Evolutionary conservation across 148 eudicot genomes (phyloP), one percentile per base, ranked within the genome.

Genomic region (Bassia scoparia): DNA sequence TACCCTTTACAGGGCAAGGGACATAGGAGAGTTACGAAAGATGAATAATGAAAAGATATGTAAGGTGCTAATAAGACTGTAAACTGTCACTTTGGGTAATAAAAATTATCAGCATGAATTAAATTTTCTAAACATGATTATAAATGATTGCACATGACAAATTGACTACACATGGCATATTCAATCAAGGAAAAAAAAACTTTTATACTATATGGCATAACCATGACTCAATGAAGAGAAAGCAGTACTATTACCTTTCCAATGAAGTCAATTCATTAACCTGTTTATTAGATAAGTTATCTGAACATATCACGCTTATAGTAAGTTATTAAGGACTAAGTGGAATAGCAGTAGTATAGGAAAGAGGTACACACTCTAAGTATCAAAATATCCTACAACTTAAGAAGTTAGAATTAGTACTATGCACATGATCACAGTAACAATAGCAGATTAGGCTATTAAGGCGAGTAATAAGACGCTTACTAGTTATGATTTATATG

Each of bases 131-230:
- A 74, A 76, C 73, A 73, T n/a, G 33, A 75, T 66, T 50, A 53
- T 68, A 63, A 49, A 73, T 65, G 78, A 75, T 67, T 58, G 76
- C 79, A 79, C 82, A 79, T 75, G 82, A 62, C 18, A 23, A 43
- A 66, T 0, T 70, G 76, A 71, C 79, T 71, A 73, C 82, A 80
- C 82, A 80, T 75, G 82, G 63, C 52, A 81, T 50, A 59, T 67
- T 60, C 69, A 62, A 70, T 71, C 52, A 72, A 67, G 70, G 66
- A 21, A 52, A 52, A 52, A 18, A 12, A 12, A 50, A 76, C 58
- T 61, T 33, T 69, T 53, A 56, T 34, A n/a, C 41, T 56, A 21
- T 70, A 41, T n/a, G n/a, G 37, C 35, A 29, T 30, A 58, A 15
- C 74, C 52, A 27, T 53, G 12, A 26, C 21, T 65, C 62, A 27